Conservation (phyloP, 805 yeast species). For the Starmerella asiatica region DNA sequence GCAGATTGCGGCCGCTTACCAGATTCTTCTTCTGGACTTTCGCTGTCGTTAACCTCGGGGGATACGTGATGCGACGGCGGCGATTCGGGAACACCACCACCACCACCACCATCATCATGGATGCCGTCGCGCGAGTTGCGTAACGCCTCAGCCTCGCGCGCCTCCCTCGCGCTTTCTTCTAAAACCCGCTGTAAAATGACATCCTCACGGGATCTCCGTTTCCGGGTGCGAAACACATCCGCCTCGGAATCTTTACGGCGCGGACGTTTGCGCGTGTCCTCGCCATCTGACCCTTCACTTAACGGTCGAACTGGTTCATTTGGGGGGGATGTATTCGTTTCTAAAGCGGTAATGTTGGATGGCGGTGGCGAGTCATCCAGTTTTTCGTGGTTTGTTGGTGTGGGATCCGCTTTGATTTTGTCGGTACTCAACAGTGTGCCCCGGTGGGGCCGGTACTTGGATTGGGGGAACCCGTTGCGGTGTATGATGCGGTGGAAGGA, state of each 20-base stretch:
- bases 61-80: not conserved
- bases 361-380: too few species aligned
- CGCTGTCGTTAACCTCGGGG: not conserved
- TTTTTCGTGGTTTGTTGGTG: not conserved
- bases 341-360: too few species aligned
- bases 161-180: conserved; percentile 30
- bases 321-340: not conserved
- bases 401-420: not conserved
- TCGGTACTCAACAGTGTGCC: too few species aligned
- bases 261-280: not conserved
- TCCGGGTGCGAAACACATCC: conserved; percentile 9
- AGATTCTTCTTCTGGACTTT: not conserved
- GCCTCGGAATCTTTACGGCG: conserved; percentile 5
- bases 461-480: conserved; percentile 10
- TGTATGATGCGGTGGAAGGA: conserved; percentile 42
- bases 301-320: not conserved
- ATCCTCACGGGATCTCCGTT: conserved; percentile 28
- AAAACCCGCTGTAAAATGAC: conserved; percentile 31
- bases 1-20: not conserved
- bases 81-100: too few species aligned
- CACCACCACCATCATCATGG: too few species aligned
- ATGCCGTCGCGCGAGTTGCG: conserved; percentile 13
- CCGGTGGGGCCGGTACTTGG: conserved; percentile 14
- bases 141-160: conserved; percentile 17
- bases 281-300: not conserved